Conservation (phyloP, 345 rosid genomes). For the Microcos paniculata region DNA sequence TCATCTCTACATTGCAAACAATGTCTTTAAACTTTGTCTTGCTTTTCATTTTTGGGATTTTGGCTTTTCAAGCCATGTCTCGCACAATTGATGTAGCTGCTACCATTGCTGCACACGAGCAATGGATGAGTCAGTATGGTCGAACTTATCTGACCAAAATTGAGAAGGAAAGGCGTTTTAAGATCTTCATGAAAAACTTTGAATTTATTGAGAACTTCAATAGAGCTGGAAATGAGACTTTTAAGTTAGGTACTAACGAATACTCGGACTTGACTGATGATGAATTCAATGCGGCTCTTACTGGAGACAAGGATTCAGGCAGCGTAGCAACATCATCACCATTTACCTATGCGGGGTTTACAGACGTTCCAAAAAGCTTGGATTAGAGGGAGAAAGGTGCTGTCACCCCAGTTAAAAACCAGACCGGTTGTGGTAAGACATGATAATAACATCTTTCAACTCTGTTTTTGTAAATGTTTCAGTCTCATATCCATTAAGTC, state of each 20-base stretch:
- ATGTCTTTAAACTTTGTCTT: neutral
- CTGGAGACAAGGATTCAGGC: neutral
- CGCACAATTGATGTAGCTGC: constrained; percentile 14
- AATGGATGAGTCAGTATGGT: constrained; percentile 49
- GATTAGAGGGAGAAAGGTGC: constrained; percentile 91
- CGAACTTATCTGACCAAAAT: constrained; percentile 43
- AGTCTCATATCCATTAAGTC: too few relatives aligned
- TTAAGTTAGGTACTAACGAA: constrained; percentile 46
- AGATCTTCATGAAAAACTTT: constrained; percentile 57
- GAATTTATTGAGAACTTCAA: constrained; percentile 54
- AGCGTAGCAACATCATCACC: too few relatives aligned
- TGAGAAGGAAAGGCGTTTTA: constrained; percentile 54
- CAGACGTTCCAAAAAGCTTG: constrained; percentile 22
- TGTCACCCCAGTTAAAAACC: constrained; percentile 68
- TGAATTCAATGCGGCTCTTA: constrained; percentile 33
- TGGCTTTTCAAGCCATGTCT: constrained; percentile 17
- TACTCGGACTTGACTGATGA: constrained; percentile 58
- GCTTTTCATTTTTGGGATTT: constrained; percentile 14
- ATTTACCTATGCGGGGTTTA: constrained; percentile 5
- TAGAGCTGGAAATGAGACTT: constrained; percentile 35
- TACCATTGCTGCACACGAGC: constrained; percentile 33
- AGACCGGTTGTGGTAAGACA: constrained; percentile 72
- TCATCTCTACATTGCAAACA: neutral
- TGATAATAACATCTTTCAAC: neutral
- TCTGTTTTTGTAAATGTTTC: too few relatives aligned